Evolutionary conservation across 2,329 filamentous ascomycete genomes (phyloP).

Genomic region (Colletotrichum liriopes): DNA sequence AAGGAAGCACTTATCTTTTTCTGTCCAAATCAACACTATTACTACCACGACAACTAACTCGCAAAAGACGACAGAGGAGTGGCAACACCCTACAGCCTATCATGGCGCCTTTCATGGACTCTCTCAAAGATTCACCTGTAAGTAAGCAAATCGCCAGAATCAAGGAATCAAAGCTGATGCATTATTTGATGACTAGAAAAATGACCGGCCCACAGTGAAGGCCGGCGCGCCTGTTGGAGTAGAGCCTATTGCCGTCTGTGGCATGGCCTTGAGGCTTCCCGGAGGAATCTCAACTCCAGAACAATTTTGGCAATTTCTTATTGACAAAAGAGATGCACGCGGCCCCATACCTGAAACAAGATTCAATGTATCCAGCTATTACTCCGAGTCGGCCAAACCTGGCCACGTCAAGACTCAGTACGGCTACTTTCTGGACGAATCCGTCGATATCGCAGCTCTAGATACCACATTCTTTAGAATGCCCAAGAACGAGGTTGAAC

Average conservation of each 20-base stretch:
- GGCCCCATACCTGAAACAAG: constrained; percentile 45
- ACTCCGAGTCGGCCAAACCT: constrained; percentile 39
- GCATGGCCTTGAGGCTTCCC: constrained; percentile 51
- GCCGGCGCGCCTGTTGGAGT: background rate
- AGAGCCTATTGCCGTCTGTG: constrained; percentile 50
- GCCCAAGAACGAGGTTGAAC: constrained; percentile 48
- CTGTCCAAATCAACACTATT: background rate
- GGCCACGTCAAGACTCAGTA: constrained; percentile 45
- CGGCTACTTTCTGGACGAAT: constrained; percentile 52
- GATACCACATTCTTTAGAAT: constrained; percentile 50
- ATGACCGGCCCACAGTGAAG: background rate
- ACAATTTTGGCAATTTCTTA: constrained; percentile 49
- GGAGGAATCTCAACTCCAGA: constrained; percentile 47
- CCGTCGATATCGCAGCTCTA: constrained; percentile 46
- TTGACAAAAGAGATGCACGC: constrained; percentile 46
- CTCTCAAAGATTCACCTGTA: background rate
- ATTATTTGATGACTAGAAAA: background rate
- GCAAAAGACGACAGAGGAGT: background rate
- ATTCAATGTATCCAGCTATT: constrained; percentile 42
- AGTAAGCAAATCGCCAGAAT: background rate
- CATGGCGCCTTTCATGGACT: constrained; percentile 28
- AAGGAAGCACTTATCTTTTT: background rate
- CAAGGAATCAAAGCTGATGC: no score
- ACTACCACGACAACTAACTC: background rate
- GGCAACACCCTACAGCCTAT: rapidly evolving